Conservation (phyloP, 148 eudicot genomes). For the Camellia granthamiana region DNA sequence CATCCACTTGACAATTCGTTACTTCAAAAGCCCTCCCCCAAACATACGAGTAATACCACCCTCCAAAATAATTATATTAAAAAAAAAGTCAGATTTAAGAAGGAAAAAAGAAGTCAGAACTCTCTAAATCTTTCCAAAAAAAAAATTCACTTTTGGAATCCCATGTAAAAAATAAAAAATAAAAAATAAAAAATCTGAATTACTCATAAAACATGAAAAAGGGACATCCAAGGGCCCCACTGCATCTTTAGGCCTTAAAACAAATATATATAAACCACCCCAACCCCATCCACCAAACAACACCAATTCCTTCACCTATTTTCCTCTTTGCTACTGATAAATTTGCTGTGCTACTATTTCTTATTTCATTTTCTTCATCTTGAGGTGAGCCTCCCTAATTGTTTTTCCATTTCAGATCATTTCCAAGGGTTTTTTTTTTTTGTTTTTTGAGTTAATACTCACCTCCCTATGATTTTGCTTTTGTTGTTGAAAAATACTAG, state of each 20-base stretch:
- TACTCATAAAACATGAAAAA: constrained; percentile 18
- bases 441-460: no score
- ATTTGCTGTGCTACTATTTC: not conserved
- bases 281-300: constrained; percentile 22
- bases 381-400: constrained; percentile 19
- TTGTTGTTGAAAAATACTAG: no score
- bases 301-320: constrained; percentile 21
- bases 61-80: not conserved
- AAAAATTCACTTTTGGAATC: no score
- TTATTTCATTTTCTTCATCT: not conserved
- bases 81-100: not conserved
- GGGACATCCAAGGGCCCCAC: constrained; percentile 30
- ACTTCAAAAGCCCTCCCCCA: constrained; percentile 3
- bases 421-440: not conserved
- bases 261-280: constrained; percentile 36
- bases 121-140: not conserved
- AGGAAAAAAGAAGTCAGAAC: not conserved
- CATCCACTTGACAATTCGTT: constrained; percentile 18
- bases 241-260: constrained; percentile 12
- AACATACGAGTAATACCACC: not conserved
- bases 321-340: constrained; percentile 3
- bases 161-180: no score
- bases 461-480: no score
- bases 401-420: not conserved
- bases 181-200: constrained; percentile 20